phyloP scores from a whole-genome alignment of 192 early-diverging fungal genomes.

The Backusella circina region DNA sequence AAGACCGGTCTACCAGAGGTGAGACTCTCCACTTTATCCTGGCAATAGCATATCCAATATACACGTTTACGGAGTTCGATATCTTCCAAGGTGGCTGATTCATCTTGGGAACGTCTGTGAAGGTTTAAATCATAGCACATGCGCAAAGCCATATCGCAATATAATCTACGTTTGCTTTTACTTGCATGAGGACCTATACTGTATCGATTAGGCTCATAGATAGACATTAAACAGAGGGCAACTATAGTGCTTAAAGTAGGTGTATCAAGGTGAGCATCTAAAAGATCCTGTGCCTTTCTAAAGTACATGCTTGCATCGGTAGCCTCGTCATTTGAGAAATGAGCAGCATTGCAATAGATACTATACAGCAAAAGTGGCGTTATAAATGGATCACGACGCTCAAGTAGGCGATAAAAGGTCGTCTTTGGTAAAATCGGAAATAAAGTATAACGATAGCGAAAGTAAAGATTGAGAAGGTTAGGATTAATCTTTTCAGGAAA shows the following conservation, averaged over 20 bases:
- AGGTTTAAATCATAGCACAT: constrained; percentile 21
- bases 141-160: constrained; percentile 24
- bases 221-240: constrained; percentile 14
- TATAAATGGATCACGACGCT: constrained; percentile 8
- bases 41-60: constrained; percentile 31
- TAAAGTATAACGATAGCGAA: constrained; percentile 18
- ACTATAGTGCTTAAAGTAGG: constrained; percentile 19
- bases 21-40: constrained; percentile 26
- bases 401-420: not conserved
- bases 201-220: constrained; percentile 18
- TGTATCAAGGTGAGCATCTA: not conserved
- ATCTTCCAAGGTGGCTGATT: not conserved
- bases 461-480: constrained; percentile 6
- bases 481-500: not conserved
- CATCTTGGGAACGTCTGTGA: not conserved
- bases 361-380: constrained; percentile 13
- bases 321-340: not conserved
- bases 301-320: constrained; percentile 7
- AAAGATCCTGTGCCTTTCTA: constrained; percentile 7
- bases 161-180: not conserved
- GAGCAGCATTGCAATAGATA: constrained; percentile 16
- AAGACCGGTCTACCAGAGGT: constrained; percentile 3
- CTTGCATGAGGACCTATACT: not conserved
- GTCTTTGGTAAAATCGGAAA: constrained; percentile 15
- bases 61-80: constrained; percentile 26